A percentile compares a stretch with the other conserved stretches of the same genome.
These are phyloP conservation scores for Colletotrichum navitas DNA, from an alignment of 2,329 filamentous ascomycete species.

Conservation along the genomic window DNA sequence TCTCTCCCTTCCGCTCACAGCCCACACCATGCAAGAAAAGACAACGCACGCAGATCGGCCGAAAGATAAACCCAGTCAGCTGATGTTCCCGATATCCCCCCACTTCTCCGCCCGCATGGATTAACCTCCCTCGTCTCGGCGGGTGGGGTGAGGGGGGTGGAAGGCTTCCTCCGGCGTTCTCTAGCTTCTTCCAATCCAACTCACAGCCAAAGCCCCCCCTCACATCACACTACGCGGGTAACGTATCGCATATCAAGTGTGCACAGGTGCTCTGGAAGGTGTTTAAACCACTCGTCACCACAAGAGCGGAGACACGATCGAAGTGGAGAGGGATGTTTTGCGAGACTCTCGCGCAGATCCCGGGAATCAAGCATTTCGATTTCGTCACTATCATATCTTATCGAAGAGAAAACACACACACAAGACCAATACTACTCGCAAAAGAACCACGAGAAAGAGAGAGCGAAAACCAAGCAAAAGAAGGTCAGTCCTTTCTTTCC, in stretches of 20 bases:
- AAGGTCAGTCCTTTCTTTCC: not conserved
- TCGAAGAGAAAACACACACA: slow-evolving; percentile 3
- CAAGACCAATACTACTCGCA: slow-evolving; percentile 17
- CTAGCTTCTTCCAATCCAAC: not conserved
- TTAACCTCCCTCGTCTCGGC: not conserved
- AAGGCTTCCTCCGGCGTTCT: not conserved
- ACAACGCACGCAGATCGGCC: not conserved
- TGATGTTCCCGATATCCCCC: not conserved
- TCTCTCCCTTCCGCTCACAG: not conserved
- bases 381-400: slow-evolving; percentile 17
- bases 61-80: not conserved
- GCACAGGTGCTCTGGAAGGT: too few relatives aligned
- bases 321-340: too few relatives aligned
- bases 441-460: slow-evolving; percentile 9
- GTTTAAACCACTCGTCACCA: not conserved
- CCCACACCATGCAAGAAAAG: not conserved
- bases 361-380: slow-evolving; percentile 33
- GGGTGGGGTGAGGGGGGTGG: not conserved
- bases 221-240: not conserved
- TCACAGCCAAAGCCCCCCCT: not conserved
- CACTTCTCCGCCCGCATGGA: not conserved
- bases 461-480: not conserved
- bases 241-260: not conserved
- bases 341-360: not conserved
- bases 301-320: too few relatives aligned